Percentiles rank a stretch among this genome's conserved stretches.
Conservation (phyloP, 1,284 basidiomycete species). For the Abortiporus biennis region DNA sequence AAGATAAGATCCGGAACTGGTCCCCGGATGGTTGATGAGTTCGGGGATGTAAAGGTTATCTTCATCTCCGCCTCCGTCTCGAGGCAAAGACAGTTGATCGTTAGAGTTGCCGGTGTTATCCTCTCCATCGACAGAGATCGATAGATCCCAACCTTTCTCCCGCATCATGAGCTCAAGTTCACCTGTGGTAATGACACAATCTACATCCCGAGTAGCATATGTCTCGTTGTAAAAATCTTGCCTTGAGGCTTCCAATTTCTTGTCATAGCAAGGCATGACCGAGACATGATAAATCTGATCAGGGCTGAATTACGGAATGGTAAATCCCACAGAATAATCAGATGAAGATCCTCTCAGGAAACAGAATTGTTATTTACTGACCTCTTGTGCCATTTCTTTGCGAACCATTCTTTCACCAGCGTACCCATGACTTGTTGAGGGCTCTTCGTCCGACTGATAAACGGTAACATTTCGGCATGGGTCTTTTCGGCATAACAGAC, state of each 20-base stretch:
- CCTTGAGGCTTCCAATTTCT: slow-evolving; percentile 96
- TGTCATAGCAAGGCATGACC: slow-evolving; percentile 99
- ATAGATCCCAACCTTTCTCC: slow-evolving; percentile 79
- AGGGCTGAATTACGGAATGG: slow-evolving; percentile 44
- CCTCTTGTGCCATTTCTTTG: slow-evolving; percentile 54
- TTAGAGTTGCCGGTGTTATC: slow-evolving; percentile 19
- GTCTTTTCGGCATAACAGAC: slow-evolving; percentile 99
- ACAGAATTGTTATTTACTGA: slow-evolving; percentile 34
- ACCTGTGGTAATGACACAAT: slow-evolving; percentile 96
- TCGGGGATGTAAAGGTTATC: slow-evolving; percentile 47
- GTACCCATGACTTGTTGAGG: slow-evolving; percentile 94
- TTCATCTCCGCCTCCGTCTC: not conserved
- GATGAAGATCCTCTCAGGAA: slow-evolving; percentile 3
- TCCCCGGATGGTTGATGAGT: slow-evolving; percentile 74
- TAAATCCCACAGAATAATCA: not conserved
- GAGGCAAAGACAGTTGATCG: not conserved
- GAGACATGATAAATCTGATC: slow-evolving; percentile 91
- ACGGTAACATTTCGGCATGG: slow-evolving; percentile 89
- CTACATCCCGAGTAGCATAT: slow-evolving; percentile 85
- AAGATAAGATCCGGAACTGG: slow-evolving; percentile 93
- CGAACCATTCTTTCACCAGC: slow-evolving; percentile 86
- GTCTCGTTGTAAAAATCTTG: slow-evolving; percentile 82
- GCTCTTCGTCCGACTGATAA: slow-evolving; percentile 85
- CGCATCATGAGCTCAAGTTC: slow-evolving; percentile 86
- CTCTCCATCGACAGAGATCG: slow-evolving; percentile 44